phyloP scores from a whole-genome alignment of 2,329 filamentous ascomycete genomes.

The Stemphylium lycopersici region DNA sequence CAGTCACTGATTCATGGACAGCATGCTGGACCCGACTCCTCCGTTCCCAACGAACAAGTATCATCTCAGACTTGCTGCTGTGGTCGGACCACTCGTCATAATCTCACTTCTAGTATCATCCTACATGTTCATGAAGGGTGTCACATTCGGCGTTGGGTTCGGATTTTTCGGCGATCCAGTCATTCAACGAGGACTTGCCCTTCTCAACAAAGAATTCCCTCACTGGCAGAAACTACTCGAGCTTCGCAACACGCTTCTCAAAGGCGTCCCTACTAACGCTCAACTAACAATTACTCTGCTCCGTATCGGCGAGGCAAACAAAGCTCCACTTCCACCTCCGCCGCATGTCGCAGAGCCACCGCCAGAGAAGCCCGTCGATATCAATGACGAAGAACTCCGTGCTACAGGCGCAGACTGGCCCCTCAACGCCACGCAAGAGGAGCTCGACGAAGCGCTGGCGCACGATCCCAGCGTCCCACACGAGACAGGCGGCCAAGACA shows the following conservation, averaged over 20 bases:
- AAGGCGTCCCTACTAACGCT: constrained; percentile 83
- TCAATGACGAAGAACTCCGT: constrained; percentile 58
- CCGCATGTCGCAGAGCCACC: constrained; percentile 54
- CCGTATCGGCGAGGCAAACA: constrained; percentile 80
- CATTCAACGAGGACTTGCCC: constrained; percentile 64
- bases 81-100: constrained; percentile 53
- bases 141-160: constrained; percentile 72
- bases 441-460: constrained; percentile 67
- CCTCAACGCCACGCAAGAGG: constrained; percentile 67
- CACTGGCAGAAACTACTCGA: constrained; percentile 78
- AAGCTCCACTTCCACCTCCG: constrained; percentile 73
- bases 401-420: constrained; percentile 61
- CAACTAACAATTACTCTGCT: constrained; percentile 82
- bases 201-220: constrained; percentile 67
- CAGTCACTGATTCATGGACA: constrained; percentile 20
- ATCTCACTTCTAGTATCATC: constrained; percentile 54
- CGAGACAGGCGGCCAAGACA: constrained; percentile 59
- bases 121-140: constrained; percentile 65
- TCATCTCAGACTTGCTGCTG: constrained; percentile 53
- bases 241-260: constrained; percentile 75
- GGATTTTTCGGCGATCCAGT: constrained; percentile 81
- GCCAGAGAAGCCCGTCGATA: constrained; percentile 57
- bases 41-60: constrained; percentile 55
- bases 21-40: constrained; percentile 55
- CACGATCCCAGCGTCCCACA: constrained; percentile 55